Evolutionary conservation across 1,284 basidiomycete species (phyloP).

Genomic region (Microbotryum silenes-acaulis): DNA sequence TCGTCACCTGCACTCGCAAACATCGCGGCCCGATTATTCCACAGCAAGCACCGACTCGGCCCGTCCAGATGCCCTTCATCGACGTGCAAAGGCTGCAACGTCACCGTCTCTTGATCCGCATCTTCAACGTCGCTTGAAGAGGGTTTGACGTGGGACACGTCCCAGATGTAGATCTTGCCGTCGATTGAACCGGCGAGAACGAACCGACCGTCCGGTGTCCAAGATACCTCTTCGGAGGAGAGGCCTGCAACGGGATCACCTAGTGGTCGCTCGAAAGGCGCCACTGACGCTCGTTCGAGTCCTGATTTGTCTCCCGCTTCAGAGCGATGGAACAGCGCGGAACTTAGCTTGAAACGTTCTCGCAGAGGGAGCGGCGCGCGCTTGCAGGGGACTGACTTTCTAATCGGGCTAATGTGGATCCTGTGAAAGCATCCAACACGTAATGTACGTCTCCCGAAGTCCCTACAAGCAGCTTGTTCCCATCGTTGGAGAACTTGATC

Average conservation of each 20-base stretch:
- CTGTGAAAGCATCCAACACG: constrained; percentile 78
- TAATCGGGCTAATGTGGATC: constrained; percentile 68
- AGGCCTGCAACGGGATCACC: constrained; percentile 59
- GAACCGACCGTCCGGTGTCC: constrained; percentile 86
- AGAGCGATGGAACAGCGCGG: too few species aligned
- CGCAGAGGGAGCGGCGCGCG: neutral
- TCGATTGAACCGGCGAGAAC: constrained; percentile 65
- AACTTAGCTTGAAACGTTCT: too few species aligned
- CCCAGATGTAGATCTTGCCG: constrained; percentile 73
- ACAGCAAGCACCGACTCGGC: constrained; percentile 70
- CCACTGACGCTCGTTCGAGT: constrained; percentile 38
- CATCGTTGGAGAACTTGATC: constrained; percentile 79
- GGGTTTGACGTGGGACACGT: constrained; percentile 45
- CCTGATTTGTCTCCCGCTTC: neutral
- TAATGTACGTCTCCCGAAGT: constrained; percentile 91
- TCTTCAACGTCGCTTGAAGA: constrained; percentile 2
- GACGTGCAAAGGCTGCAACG: constrained; percentile 52
- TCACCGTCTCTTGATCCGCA: constrained; percentile 32
- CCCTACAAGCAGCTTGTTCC: constrained; percentile 81
- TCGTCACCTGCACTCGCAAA: constrained; percentile 76
- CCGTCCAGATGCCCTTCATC: constrained; percentile 67
- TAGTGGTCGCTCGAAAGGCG: constrained; percentile 48
- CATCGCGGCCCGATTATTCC: constrained; percentile 84
- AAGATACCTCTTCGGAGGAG: constrained; percentile 82
- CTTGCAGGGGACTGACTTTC: constrained; percentile 49